Conservation (phyloP, 345 rosid species). For the Eutrema yunnanense region DNA sequence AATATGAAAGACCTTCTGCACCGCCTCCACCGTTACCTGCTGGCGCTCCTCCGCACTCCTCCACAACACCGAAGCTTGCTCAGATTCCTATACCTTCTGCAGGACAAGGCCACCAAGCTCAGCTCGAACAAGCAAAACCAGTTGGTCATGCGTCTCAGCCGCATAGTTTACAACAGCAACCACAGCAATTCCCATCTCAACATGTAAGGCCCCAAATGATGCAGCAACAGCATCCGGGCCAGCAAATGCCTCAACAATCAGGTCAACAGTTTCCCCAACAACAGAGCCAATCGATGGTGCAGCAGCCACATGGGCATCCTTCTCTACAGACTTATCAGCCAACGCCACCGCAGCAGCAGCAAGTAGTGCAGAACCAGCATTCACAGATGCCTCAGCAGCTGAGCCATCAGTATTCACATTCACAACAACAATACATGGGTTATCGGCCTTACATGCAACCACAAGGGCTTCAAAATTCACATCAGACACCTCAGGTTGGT, state of each 20-base stretch:
- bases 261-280: slow-evolving; percentile 58
- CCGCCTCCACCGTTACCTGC: slow-evolving; percentile 53
- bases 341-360: slow-evolving; percentile 43
- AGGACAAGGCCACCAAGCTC: slow-evolving; percentile 41
- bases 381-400: slow-evolving; percentile 48
- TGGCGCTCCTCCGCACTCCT: slow-evolving; percentile 44
- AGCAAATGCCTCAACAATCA: slow-evolving; percentile 39
- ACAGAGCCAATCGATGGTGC: slow-evolving; percentile 33
- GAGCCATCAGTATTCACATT: slow-evolving; percentile 51
- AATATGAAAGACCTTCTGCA: slow-evolving; percentile 79
- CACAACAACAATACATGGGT: slow-evolving; percentile 53
- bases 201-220: slow-evolving; percentile 54
- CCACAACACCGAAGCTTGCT: slow-evolving; percentile 55
- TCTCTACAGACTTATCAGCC: slow-evolving; percentile 32
- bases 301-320: slow-evolving; percentile 38
- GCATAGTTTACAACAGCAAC: slow-evolving; percentile 48
- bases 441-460: slow-evolving; percentile 46
- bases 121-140: slow-evolving; percentile 42
- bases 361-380: slow-evolving; percentile 39
- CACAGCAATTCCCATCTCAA: slow-evolving; percentile 41
- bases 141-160: slow-evolving; percentile 46
- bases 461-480: slow-evolving; percentile 45
- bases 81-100: slow-evolving; percentile 47
- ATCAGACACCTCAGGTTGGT: slow-evolving; percentile 46
- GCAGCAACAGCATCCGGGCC: slow-evolving; percentile 54